Conservation (phyloP, 2,329 filamentous ascomycete species). For the Ophiostoma novo-ulmi region DNA sequence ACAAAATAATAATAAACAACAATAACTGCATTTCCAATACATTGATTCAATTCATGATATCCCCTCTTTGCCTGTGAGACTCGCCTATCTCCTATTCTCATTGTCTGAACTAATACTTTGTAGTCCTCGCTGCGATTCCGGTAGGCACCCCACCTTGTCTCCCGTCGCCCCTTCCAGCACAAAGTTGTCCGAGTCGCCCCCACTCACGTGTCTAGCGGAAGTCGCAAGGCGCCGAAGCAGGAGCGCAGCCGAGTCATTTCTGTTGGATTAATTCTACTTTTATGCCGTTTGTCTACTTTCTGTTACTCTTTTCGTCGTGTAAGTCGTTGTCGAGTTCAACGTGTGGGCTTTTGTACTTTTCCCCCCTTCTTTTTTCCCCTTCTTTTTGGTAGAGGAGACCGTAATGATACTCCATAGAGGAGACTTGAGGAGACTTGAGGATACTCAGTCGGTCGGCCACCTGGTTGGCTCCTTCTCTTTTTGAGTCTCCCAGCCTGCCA, state of each 20-base stretch:
- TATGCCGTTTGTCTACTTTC: slow-evolving; percentile 1
- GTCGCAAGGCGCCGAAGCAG: slow-evolving; percentile 23
- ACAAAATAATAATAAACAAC: no score
- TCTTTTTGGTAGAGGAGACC: no score
- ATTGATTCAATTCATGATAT: no score
- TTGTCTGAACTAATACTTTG: no score
- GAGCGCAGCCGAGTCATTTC: slow-evolving; percentile 17
- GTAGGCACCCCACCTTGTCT: background rate
- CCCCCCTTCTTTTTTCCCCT: background rate
- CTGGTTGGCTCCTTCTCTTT: background rate
- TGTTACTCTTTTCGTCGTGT: slow-evolving; percentile 24
- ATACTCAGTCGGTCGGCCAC: background rate
- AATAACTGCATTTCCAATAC: no score
- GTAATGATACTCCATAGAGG: background rate
- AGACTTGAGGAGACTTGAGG: background rate
- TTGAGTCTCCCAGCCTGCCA: background rate
- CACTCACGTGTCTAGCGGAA: slow-evolving; percentile 8
- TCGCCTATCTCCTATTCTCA: no score
- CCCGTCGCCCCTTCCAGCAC: background rate
- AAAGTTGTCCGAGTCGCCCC: background rate
- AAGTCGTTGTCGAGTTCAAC: slow-evolving; percentile 14
- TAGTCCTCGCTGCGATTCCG: slow-evolving; percentile 4
- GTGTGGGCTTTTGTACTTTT: background rate
- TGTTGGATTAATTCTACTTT: background rate
- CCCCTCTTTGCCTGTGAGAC: no score